Evolutionary conservation across 2,329 filamentous ascomycete genomes (phyloP).

Genomic region (Alternaria brassicae): DNA sequence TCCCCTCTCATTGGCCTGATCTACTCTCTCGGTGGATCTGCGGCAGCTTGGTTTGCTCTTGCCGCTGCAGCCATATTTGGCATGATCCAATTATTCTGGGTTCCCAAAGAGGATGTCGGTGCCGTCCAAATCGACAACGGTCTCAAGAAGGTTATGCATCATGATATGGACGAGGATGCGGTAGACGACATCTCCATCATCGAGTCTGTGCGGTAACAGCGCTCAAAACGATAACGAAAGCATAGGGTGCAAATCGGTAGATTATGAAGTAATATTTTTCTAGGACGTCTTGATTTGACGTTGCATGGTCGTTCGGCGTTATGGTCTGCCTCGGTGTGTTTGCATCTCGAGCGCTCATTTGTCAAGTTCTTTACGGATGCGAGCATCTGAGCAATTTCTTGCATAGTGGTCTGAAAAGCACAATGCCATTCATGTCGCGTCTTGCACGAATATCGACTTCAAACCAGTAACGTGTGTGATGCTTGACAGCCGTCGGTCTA

Average conservation of each 20-base stretch:
- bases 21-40: constrained; percentile 68
- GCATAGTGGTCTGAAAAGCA: constrained; percentile 15
- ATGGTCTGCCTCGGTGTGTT: constrained; percentile 4
- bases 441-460: not conserved
- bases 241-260: constrained; percentile 2
- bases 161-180: constrained; percentile 33
- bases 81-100: constrained; percentile 63
- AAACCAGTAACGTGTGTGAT: not conserved
- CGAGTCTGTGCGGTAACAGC: constrained; percentile 33
- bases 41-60: constrained; percentile 67
- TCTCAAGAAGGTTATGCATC: constrained; percentile 38
- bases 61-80: constrained; percentile 63
- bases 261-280: constrained; percentile 4
- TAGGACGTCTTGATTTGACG: not conserved
- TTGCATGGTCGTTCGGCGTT: constrained; percentile 33
- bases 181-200: constrained; percentile 38
- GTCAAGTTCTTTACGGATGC: constrained; percentile 1
- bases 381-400: constrained; percentile 27
- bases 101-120: constrained; percentile 57
- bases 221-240: not conserved
- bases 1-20: constrained; percentile 72
- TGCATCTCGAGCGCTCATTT: constrained; percentile 3
- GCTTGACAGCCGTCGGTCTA: not conserved
- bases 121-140: constrained; percentile 43
- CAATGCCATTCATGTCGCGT: not conserved